Conservation (phyloP, 371 early-diverging fungal species). For the Mortierella sp. region DNA sequence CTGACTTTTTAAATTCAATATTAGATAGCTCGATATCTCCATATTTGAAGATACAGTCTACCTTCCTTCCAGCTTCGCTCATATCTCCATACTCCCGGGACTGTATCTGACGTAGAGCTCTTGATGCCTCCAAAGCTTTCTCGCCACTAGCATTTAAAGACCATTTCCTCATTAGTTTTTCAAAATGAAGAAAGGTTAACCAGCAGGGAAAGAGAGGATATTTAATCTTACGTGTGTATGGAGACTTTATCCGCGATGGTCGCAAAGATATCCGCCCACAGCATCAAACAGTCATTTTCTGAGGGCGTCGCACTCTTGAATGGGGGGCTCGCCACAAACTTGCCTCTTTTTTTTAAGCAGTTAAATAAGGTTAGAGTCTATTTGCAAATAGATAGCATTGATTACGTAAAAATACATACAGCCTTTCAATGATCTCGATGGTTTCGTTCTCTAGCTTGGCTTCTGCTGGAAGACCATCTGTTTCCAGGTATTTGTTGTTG, state of each 20-base stretch:
- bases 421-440: conserved; percentile 6
- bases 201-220: no score
- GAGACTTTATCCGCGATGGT: no score
- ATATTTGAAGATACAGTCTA: conserved; percentile 17
- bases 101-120: conserved; percentile 13
- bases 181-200: no score
- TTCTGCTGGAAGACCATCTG: no score
- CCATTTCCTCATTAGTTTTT: no score
- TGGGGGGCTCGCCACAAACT: no score
- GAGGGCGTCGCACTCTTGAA: no score
- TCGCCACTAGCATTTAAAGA: conserved; percentile 2
- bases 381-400: background rate
- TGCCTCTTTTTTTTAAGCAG: background rate
- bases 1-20: conserved; percentile 14
- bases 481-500: background rate
- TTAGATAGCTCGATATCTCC: conserved; percentile 21
- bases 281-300: no score
- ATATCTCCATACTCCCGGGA: conserved; percentile 17
- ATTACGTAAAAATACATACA: conserved; percentile 15
- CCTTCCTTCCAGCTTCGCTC: conserved; percentile 20
- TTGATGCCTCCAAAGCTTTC: conserved; percentile 6
- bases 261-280: no score
- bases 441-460: conserved; percentile 2
- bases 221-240: no score
- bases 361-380: background rate